Evolutionary conservation across 352 stramenopile species (phyloP).

Genomic region (Phytopythium chamaehyphon): DNA sequence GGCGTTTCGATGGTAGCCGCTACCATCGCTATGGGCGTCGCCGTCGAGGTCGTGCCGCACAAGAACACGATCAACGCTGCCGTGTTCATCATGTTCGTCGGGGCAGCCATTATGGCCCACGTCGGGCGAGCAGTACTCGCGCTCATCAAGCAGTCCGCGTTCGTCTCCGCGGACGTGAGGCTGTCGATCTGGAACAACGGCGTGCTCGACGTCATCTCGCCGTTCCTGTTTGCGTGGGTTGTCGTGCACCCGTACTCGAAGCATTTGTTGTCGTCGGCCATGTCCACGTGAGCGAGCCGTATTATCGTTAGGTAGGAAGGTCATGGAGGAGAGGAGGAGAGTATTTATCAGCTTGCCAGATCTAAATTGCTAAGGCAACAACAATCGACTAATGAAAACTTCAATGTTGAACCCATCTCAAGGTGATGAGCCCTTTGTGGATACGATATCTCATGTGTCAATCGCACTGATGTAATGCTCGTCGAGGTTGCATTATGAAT

Average conservation of each 20-base stretch:
- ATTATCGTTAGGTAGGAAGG: not conserved
- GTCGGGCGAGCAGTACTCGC: constrained; percentile 29
- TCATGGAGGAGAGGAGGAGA: not conserved
- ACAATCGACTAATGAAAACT: no score
- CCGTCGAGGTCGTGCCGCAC: constrained; percentile 19
- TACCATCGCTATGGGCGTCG: constrained; percentile 12
- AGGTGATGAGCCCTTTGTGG: no score
- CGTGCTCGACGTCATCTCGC: constrained; percentile 48
- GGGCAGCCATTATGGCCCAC: constrained; percentile 30
- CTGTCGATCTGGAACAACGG: constrained; percentile 40
- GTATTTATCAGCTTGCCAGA: constrained; percentile 4
- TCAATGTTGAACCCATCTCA: no score
- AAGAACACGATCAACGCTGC: constrained; percentile 11
- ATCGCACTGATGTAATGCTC: no score
- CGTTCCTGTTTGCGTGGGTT: constrained; percentile 58
- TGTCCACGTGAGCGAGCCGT: not conserved
- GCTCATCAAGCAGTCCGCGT: constrained; percentile 37
- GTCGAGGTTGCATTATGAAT: constrained; percentile 1
- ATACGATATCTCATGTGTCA: no score
- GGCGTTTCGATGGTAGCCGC: constrained; percentile 14
- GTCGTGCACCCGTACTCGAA: constrained; percentile 65
- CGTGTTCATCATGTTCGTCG: constrained; percentile 25
- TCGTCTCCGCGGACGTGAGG: constrained; percentile 15
- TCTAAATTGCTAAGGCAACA: no score
- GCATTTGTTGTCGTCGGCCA: constrained; percentile 22